A percentile compares a stretch with the other conserved stretches of the same genome.
Evolutionary conservation across 1,284 basidiomycete genomes (phyloP).

Genomic region (Tetrapyrgos nigripes): DNA sequence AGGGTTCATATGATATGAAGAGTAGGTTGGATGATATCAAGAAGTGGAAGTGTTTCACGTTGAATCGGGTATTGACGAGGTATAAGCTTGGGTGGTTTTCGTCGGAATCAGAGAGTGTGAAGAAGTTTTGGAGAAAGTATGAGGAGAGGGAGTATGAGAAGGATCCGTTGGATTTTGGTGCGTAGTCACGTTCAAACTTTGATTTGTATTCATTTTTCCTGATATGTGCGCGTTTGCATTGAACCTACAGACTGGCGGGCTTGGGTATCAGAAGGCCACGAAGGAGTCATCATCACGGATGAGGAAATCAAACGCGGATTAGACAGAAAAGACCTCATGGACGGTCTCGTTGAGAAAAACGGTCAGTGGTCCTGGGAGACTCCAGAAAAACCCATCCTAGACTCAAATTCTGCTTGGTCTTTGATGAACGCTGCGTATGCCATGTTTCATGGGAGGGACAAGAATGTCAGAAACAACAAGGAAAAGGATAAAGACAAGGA

Average conservation of each 20-base stretch:
- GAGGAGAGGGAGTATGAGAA: slow-evolving; percentile 11
- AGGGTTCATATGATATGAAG: background rate
- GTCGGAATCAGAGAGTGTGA: slow-evolving; percentile 4
- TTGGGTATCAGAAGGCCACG: slow-evolving; percentile 1
- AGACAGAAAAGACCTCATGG: slow-evolving; percentile 4
- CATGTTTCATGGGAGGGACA: background rate
- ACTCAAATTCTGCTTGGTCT: background rate
- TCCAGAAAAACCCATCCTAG: background rate
- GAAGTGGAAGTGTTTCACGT: slow-evolving; percentile 13
- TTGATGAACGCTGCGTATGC: background rate
- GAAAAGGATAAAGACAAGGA: background rate
- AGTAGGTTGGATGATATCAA: background rate
- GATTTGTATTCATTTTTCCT: background rate
- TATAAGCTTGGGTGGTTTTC: slow-evolving; percentile 15
- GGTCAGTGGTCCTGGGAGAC: slow-evolving; percentile 9
- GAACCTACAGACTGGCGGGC: slow-evolving; percentile 14
- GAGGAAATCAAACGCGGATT: background rate
- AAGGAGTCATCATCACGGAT: slow-evolving; percentile 1
- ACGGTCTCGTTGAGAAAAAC: slow-evolving; percentile 6
- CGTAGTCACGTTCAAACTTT: background rate
- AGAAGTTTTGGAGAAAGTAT: slow-evolving; percentile 13
- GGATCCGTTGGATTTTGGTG: slow-evolving; percentile 7
- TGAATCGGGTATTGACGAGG: slow-evolving; percentile 14
- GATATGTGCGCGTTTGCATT: too few species aligned
- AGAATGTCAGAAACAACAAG: background rate